phyloP scores from a whole-genome alignment of 78 protist genomes.

The Chrysochromulina parva region DNA sequence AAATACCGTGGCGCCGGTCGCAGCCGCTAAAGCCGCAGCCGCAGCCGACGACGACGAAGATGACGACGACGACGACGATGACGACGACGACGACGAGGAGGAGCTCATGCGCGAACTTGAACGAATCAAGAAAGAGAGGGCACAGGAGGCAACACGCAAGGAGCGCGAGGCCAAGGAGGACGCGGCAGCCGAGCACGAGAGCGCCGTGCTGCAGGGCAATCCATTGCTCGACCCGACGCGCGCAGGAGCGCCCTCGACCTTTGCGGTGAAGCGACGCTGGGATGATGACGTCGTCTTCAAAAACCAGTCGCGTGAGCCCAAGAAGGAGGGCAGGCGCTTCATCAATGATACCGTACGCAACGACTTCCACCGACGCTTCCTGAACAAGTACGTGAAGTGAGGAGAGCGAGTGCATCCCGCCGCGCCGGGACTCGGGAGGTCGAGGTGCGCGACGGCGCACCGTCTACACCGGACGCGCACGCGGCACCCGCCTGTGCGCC shows the following conservation, averaged over 20 bases:
- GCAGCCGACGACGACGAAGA: too few species aligned
- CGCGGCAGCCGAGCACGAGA: conserved; percentile 3
- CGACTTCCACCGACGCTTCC: conserved; percentile 85
- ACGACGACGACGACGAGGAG: conserved; percentile 66
- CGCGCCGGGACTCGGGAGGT: too few species aligned
- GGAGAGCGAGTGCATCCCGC: too few species aligned
- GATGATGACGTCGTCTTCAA: conserved; percentile 81
- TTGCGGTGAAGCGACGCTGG: conserved; percentile 52
- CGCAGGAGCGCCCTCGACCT: background rate
- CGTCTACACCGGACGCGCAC: too few species aligned
- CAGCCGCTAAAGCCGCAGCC: background rate
- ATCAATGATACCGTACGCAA: conserved; percentile 88
- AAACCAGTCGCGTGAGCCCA: conserved; percentile 62
- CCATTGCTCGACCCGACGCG: conserved; percentile 55
- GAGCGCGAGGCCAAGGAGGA: background rate
- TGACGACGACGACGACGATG: conserved; percentile 21
- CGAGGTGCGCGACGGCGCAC: too few species aligned
- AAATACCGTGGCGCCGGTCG: background rate
- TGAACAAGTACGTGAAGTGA: conserved; percentile 77
- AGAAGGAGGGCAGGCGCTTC: conserved; percentile 57
- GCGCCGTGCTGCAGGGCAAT: conserved; percentile 53
- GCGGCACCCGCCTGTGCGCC: too few species aligned
- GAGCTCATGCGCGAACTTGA: conserved; percentile 67
- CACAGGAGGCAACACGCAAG: conserved; percentile 54
- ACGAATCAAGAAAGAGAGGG: conserved; percentile 70